Base-by-base conservation (phyloP, 148 eudicot genomes). In the Suaeda aralocaspica region DNA sequence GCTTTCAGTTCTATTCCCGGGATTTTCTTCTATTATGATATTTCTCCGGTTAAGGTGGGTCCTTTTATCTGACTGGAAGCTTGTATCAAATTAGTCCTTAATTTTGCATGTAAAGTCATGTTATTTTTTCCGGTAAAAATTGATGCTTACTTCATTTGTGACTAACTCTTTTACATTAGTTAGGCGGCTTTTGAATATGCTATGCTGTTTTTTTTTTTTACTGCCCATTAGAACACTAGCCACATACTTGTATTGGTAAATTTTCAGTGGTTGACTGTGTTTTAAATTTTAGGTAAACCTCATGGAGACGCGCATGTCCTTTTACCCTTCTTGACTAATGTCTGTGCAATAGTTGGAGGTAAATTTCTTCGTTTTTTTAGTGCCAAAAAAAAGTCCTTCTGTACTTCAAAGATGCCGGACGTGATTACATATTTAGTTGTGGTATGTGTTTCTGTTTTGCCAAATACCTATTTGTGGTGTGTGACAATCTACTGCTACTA, bases 301-400 rank as follows among this genome's bases (percentile, higher is more conserved):
- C 74, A 76, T 70, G 34, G 97, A 92, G 86, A 73, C 72, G 67
- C 84, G 81, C 52, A 71, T 75, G 59, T 74, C 96, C 29, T 92
- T 92, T 75, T 92, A 67, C 97, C 89, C 79, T 92, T 92, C 78
- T n/a, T 92, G 66, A 92, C 97, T 2, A 80, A 87, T 78, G 82
- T 92, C 48, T 92, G 97, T 79, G 97, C 96, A 29, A 89, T 92
- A 9, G 82, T 89, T 3, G 97, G 97, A 84, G 97, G 97, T 92
- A 86, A 70, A 42, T 28, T 51, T 72, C 71, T 68, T 71, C 56
- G 29, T 60, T 65, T 50, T 31, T 41, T 49, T n/a, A 53, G 46
- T 56, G 24, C 41, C 41, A 36, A 36, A 36, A 8, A 3, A 36
- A 4, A 36, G 8, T 36, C 8, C 5, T 36, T 4, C 41, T 3